Base-by-base conservation (phyloP, 768 basidiomycete species). In the Hygrophorus pudorinus region DNA sequence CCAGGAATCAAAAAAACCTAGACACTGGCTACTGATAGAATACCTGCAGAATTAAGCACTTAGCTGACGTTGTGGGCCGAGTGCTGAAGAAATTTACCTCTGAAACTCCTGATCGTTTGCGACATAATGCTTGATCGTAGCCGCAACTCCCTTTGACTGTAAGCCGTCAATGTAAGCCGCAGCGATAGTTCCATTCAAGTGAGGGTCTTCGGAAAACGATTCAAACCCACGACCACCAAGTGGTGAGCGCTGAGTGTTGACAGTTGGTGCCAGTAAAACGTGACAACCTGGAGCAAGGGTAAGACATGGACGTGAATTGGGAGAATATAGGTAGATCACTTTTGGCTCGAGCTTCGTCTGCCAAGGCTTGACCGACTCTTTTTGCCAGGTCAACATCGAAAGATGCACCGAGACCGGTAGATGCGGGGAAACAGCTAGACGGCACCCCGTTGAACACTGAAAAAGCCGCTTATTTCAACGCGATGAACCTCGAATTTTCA, bases 41-140 rank as follows among this genome's bases (percentile, higher is more conserved):
- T 3, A 35, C 9, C 33, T 35, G 17, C 9, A 17, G 33, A 17
- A 35, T n/a, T 7, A 35, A 13, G 4, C 2, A 42, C 20, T n/a
- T 4, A 13, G 13, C 5, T n/a, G 20, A 42, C 28, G n/a, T 16
- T 44, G 43, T 29, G 35, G 12, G 2, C 43, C 20, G 18, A 17
- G 16, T 13, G 20, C 11, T 13, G 72, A 75, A 5, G 78, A 74
- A 9, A 74, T 77, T 10, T 50, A 63, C 56, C 76, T 66, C 51
- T 79, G 66, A 51, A 68, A 72, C 49, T 81, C 79, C 53, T 80
- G 76, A 44, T 81, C 79, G 54, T 81, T 79, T 1, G 69, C 71
- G 42, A 71, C 72, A 42, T 68, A 81, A 50, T 81, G 79, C 61
- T 83, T 81, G 54, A 80, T 76, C 2, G 76, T 77, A 0, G 79